phyloP scores from a whole-genome alignment of 306 rosid species.

The Casuarina glauca region DNA sequence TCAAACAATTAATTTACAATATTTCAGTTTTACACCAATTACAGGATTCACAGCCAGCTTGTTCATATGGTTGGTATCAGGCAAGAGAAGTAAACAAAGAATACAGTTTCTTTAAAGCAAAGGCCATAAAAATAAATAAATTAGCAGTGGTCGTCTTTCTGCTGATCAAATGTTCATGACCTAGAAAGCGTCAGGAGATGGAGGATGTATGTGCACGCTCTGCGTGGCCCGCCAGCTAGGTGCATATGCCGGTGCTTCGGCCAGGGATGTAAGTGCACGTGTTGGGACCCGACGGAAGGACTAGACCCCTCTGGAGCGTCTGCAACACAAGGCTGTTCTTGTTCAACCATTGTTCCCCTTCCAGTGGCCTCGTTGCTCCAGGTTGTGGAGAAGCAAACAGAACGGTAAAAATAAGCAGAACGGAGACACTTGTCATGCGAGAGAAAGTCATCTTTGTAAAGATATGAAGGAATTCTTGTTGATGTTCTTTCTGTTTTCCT shows the following conservation, averaged over 20 bases:
- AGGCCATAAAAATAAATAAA: too few species aligned
- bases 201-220: not conserved
- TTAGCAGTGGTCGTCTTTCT: too few species aligned
- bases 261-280: constrained; percentile 35
- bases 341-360: constrained; percentile 30
- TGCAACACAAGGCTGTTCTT: constrained; percentile 1
- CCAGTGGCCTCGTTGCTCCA: constrained; percentile 37
- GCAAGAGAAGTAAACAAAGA: too few species aligned
- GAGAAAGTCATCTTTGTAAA: constrained; percentile 19
- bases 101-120: too few species aligned
- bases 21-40: too few species aligned
- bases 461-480: not conserved
- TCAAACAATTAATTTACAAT: too few species aligned
- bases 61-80: too few species aligned
- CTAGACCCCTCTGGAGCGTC: not conserved
- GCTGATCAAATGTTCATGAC: not conserved
- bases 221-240: constrained; percentile 5
- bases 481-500: not conserved
- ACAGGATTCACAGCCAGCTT: too few species aligned
- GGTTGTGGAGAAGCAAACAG: constrained; percentile 24
- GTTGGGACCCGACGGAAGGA: constrained; percentile 16
- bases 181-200: not conserved
- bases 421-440: constrained; percentile 15
- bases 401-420: constrained; percentile 14
- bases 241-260: constrained; percentile 5